These are phyloP conservation scores for Backusella circina DNA, from an alignment of 192 early-diverging fungal species.

Conservation along the genomic window DNA sequence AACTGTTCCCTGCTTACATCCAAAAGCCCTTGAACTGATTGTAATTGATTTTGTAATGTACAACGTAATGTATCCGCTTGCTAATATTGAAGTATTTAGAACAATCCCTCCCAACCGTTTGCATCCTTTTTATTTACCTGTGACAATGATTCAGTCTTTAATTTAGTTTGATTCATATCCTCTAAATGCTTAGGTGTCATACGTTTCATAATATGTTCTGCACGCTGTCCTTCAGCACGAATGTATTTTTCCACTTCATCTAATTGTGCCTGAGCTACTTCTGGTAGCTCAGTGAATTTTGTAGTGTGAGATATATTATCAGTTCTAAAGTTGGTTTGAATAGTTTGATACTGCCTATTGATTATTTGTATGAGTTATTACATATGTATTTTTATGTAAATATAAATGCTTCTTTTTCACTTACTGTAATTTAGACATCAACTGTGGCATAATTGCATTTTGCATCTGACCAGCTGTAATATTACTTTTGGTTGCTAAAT, in stretches of 20 bases:
- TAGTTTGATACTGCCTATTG: constrained; percentile 15
- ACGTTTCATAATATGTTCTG: constrained; percentile 25
- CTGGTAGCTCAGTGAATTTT: constrained; percentile 27
- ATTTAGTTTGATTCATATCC: constrained; percentile 4
- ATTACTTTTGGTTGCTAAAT: not conserved
- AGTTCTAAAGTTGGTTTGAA: constrained; percentile 21
- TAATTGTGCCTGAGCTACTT: constrained; percentile 22
- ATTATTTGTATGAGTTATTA: not conserved
- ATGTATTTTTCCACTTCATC: constrained; percentile 29
- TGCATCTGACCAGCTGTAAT: not conserved
- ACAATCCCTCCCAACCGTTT: not conserved
- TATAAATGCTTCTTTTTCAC: not conserved
- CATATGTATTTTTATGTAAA: not conserved
- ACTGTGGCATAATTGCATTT: not conserved
- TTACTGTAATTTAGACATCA: constrained; percentile 5
- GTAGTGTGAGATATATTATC: constrained; percentile 21
- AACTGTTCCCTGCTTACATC: constrained; percentile 18
- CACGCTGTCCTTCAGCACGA: constrained; percentile 18
- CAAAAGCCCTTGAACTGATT: constrained; percentile 12
- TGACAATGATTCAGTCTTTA: constrained; percentile 6
- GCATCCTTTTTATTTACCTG: constrained; percentile 14
- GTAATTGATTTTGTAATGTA: constrained; percentile 15
- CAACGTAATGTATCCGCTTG: constrained; percentile 22
- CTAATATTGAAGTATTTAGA: constrained; percentile 7
- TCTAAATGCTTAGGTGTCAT: constrained; percentile 17